Evolutionary conservation across 2,329 filamentous ascomycete genomes (phyloP), one percentile per base, ranked within the genome.

Genomic region (Paraconiothyrium brasiliense): DNA sequence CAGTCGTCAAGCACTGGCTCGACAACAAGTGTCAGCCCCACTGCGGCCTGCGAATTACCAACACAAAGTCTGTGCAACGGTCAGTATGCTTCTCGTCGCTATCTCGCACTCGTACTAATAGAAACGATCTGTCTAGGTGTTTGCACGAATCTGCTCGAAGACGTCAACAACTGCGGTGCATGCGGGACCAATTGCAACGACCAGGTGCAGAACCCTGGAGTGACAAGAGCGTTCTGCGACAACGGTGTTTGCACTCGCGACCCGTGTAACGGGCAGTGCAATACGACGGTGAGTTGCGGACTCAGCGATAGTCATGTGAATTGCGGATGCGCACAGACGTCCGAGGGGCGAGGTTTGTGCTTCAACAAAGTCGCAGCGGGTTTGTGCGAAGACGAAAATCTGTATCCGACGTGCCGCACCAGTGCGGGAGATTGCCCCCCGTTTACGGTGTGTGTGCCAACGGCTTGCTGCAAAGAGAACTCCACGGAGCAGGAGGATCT

Each of bases 181-280:
- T 77, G 73, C 58, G 64, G 62, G 54, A 75, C 70, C 39, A 20
- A 32, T 5, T 78, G 76, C 58, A 54, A 63, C 2, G 22, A 48
- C 2, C 35, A 70, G 67, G 6, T 66, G 61, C 22, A 47, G 57
- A 20, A 52, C n/a, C 49, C 49, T 4, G 49, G 49, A 2, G n/a
- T 37, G 49, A 39, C 49, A 4, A n/a, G 49, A 39, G 49, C 32
- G 9, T 52, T 14, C 14, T 79, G 76, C 55, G 64, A 67, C n/a
- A 78, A 79, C 59, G 76, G 76, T 16, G 73, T 76, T 0, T 79
- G 76, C 61, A 68, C 67, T 9, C 69, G 67, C 1, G 60, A 58
- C 10, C 57, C 69, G 10, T 79, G 76, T 63, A 69, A 76, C 58
- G 74, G 71, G 1, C 59, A 58, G 34, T 78, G 75, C 64, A 56